Percentiles rank a stretch among this genome's conserved stretches.
These are phyloP conservation scores for Lipomyces sp. DNA, from an alignment of 805 yeast genomes.

Conservation along the genomic window DNA sequence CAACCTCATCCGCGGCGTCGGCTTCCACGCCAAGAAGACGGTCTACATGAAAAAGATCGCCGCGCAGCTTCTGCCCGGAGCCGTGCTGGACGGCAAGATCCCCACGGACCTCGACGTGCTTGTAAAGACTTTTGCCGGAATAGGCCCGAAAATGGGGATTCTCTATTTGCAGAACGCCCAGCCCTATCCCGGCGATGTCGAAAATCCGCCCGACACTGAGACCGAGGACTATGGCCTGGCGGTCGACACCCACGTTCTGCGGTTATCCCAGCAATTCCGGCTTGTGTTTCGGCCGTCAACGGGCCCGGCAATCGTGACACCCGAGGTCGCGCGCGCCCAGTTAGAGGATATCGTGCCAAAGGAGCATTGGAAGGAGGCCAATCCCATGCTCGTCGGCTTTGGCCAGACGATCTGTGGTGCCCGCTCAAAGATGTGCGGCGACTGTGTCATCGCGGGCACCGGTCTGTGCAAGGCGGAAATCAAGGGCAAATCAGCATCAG, in stretches of 20 bases:
- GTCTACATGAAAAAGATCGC: conserved; percentile 62
- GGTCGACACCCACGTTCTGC: conserved; percentile 85
- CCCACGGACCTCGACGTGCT: conserved; percentile 69
- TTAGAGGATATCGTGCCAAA: conserved; percentile 72
- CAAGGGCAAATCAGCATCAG: conserved; percentile 3
- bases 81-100: conserved; percentile 52
- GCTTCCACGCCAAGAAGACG: conserved; percentile 82
- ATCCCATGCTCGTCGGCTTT: conserved; percentile 85
- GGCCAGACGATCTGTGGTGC: conserved; percentile 80
- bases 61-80: conserved; percentile 44
- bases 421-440: conserved; percentile 61
- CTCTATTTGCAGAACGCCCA: conserved; percentile 68
- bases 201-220: neutral
- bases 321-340: conserved; percentile 69
- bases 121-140: conserved; percentile 68
- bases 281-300: conserved; percentile 8
- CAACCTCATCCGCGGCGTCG: conserved; percentile 68
- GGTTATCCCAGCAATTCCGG: conserved; percentile 38
- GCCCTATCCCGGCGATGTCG: conserved; percentile 10
- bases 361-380: conserved; percentile 77
- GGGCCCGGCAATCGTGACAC: conserved; percentile 46
- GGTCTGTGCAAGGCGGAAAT: conserved; percentile 54
- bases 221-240: conserved; percentile 64
- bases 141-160: conserved; percentile 94
- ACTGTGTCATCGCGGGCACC: conserved; percentile 55